A percentile compares a stretch with the other conserved stretches of the same genome.
Conservation (phyloP, 1,139 yeast genomes). For the Sugiyamaella castrensis region DNA sequence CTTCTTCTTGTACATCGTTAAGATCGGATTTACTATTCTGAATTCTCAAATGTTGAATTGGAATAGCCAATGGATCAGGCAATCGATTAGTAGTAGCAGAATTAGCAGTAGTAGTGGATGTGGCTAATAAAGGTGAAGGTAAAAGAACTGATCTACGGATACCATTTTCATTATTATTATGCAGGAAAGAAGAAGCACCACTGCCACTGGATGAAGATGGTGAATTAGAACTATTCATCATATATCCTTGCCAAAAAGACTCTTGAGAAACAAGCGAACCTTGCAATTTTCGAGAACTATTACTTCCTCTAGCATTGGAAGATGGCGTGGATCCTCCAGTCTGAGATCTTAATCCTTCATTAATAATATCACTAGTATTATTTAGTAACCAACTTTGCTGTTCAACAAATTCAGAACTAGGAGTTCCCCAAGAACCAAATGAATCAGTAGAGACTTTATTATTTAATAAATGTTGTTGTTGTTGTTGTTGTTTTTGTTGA, state of each 20-base stretch:
- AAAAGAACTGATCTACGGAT: conserved; percentile 22
- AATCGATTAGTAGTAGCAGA: neutral
- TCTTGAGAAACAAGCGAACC: conserved; percentile 8
- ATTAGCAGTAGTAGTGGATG: neutral
- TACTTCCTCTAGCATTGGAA: conserved; percentile 1
- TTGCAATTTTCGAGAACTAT: neutral
- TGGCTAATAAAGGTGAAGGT: conserved; percentile 23
- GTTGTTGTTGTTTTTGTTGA: conserved; percentile 1
- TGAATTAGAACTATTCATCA: conserved; percentile 3
- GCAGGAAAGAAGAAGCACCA: conserved; percentile 8
- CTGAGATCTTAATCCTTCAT: neutral
- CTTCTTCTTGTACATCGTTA: conserved; percentile 19
- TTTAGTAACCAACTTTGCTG: conserved; percentile 28
- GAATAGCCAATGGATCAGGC: neutral
- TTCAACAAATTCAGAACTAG: conserved; percentile 27
- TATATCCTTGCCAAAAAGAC: conserved; percentile 12
- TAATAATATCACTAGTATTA: conserved; percentile 9
- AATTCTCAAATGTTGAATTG: conserved; percentile 7
- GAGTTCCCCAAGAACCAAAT: conserved; percentile 27
- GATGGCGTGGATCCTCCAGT: conserved; percentile 5
- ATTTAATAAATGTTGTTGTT: conserved; percentile 8
- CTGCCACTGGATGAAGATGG: conserved; percentile 1
- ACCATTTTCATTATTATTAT: neutral
- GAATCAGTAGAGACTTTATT: conserved; percentile 21
- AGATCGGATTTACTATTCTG: conserved; percentile 12